phyloP scores from a whole-genome alignment of 2,329 filamentous ascomycete genomes.

The Microdochium bolleyi region DNA sequence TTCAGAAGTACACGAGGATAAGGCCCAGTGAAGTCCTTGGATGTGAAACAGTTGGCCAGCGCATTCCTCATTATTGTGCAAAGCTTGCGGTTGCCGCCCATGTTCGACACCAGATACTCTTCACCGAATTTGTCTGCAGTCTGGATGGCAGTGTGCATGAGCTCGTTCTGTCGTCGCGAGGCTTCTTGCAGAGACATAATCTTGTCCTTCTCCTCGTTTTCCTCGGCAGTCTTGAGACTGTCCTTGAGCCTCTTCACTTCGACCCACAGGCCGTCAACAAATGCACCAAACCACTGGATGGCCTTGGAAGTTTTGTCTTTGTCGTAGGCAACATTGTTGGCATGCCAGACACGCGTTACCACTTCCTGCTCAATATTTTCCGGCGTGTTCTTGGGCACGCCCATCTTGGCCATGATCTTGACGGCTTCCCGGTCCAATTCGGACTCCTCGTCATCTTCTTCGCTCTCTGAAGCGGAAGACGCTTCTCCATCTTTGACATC shows the following conservation, averaged over 20 bases:
- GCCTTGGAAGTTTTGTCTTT: conserved; percentile 10
- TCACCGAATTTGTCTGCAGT: conserved; percentile 47
- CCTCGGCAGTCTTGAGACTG: conserved; percentile 11
- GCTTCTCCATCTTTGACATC: neutral
- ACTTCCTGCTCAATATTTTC: neutral
- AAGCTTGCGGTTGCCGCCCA: conserved; percentile 49
- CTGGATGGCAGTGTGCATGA: conserved; percentile 42
- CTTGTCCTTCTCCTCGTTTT: conserved; percentile 8
- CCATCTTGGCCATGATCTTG: neutral
- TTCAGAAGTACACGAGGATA: conserved; percentile 10
- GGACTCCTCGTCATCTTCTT: neutral
- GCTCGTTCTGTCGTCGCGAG: conserved; percentile 35
- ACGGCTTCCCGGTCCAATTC: neutral
- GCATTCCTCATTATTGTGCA: conserved; percentile 45
- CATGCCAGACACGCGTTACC: conserved; percentile 2
- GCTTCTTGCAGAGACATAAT: conserved; percentile 29
- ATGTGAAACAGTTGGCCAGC: conserved; percentile 45
- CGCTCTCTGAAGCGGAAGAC: neutral
- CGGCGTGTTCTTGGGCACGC: neutral
- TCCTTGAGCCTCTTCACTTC: conserved; percentile 10
- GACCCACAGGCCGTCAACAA: neutral
- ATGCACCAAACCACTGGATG: neutral
- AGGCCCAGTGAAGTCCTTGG: conserved; percentile 5
- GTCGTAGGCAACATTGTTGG: conserved; percentile 45
- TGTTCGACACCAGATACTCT: conserved; percentile 45